Evolutionary conservation across 2,329 filamentous ascomycete genomes (phyloP).

Genomic region (Capronia americana): DNA sequence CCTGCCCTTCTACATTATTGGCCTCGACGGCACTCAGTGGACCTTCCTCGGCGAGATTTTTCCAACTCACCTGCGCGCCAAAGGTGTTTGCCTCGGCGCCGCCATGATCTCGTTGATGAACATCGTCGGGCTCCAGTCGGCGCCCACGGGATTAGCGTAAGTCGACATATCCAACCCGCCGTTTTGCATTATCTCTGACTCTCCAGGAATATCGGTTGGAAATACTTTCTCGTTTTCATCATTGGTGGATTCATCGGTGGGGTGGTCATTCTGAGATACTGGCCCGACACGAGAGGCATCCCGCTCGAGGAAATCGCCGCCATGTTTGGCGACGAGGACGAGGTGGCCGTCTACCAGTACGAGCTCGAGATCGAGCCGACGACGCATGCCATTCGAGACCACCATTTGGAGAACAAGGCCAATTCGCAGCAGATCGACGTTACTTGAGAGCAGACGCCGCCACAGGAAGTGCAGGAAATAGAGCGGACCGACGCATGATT

Average conservation of each 20-base stretch:
- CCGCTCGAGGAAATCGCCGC: conserved; percentile 48
- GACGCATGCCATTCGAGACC: conserved; percentile 5
- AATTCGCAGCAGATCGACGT: background rate
- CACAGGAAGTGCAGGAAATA: conserved; percentile 2
- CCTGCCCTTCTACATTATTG: background rate
- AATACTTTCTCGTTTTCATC: conserved; percentile 42
- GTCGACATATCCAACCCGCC: too few relatives aligned
- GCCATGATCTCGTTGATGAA: conserved; percentile 22
- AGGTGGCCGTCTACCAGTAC: conserved; percentile 21
- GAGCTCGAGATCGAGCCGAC: conserved; percentile 21
- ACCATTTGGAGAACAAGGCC: conserved; percentile 3
- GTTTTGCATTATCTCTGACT: too few relatives aligned
- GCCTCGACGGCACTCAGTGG: conserved; percentile 18
- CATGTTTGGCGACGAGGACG: conserved; percentile 38
- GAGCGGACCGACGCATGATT: background rate
- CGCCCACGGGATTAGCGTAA: conserved; percentile 42
- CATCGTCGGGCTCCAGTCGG: conserved; percentile 31
- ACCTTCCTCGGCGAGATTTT: conserved; percentile 29
- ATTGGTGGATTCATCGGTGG: conserved; percentile 2
- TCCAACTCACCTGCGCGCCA: conserved; percentile 30
- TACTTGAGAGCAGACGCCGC: background rate
- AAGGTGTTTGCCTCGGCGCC: conserved; percentile 24
- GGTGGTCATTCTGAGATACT: conserved; percentile 13
- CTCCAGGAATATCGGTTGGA: conserved; percentile 43
- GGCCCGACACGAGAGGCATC: conserved; percentile 43